Percentiles rank a stretch among this genome's conserved stretches.
phyloP scores from a whole-genome alignment of 768 basidiomycete genomes.

The Kondoa malvinella region DNA sequence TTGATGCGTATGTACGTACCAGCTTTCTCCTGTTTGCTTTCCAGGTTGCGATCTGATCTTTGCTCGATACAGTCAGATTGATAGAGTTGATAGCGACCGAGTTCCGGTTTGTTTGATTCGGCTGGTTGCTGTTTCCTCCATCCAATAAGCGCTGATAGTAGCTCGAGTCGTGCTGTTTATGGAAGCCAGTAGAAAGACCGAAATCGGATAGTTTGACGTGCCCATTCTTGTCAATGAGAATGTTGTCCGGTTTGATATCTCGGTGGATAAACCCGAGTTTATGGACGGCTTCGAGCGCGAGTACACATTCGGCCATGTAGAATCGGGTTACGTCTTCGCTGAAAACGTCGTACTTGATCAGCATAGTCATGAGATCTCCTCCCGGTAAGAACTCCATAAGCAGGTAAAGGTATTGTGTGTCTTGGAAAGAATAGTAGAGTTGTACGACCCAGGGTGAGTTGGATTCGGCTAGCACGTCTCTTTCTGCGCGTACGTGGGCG shows the following conservation, averaged over 20 bases:
- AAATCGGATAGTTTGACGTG: conserved; percentile 98
- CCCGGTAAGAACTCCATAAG: conserved; percentile 99
- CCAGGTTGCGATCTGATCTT: conserved; percentile 78
- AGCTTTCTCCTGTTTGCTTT: conserved; percentile 94
- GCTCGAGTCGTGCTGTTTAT: conserved; percentile 87
- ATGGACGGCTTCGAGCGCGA: conserved; percentile 95
- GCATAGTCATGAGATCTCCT: conserved; percentile 98
- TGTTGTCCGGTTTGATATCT: conserved; percentile 98
- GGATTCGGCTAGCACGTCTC: conserved; percentile 19
- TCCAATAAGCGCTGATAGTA: conserved; percentile 86
- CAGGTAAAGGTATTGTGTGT: conserved; percentile 73
- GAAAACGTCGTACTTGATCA: conserved; percentile 98
- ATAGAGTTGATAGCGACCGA: conserved; percentile 96
- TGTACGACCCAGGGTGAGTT: conserved; percentile 44
- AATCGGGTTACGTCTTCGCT: conserved; percentile 94
- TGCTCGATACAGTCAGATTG: conserved; percentile 83
- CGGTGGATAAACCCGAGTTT: conserved; percentile 94
- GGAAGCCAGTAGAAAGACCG: conserved; percentile 96
- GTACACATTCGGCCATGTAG: conserved; percentile 95
- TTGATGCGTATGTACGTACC: conserved; percentile 36
- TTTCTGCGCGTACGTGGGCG: conserved; percentile 74
- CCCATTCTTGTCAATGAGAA: conserved; percentile 90
- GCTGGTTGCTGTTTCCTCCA: conserved; percentile 32
- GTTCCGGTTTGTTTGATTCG: conserved; percentile 47
- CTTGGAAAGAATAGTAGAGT: conserved; percentile 39